A percentile compares a stretch with the other conserved stretches of the same genome.
Evolutionary conservation across 2,329 filamentous ascomycete species (phyloP).

Genomic region (Aureobasidium sp.): DNA sequence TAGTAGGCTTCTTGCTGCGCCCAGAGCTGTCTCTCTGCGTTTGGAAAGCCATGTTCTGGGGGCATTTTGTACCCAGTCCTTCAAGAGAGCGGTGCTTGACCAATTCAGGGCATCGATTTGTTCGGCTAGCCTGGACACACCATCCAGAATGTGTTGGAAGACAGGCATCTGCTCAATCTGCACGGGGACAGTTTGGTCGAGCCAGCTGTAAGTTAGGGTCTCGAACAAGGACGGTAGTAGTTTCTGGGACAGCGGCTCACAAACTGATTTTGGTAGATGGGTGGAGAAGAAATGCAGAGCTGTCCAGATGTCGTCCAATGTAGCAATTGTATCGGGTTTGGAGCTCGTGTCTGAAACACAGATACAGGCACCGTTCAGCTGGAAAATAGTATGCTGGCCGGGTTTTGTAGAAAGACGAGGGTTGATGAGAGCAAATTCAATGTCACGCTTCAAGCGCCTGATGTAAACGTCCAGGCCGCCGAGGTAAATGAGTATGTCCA

Average conservation of each 20-base stretch:
- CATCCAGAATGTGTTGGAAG: slow-evolving; percentile 64
- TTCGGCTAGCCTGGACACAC: slow-evolving; percentile 56
- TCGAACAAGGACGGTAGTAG: slow-evolving; percentile 63
- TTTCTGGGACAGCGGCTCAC: slow-evolving; percentile 52
- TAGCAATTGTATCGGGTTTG: slow-evolving; percentile 17
- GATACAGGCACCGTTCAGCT: slow-evolving; percentile 22
- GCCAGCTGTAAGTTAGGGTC: slow-evolving; percentile 63
- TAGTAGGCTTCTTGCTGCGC: slow-evolving; percentile 62
- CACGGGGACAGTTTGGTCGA: slow-evolving; percentile 67
- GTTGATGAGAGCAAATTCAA: slow-evolving; percentile 24
- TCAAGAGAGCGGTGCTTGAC: slow-evolving; percentile 50
- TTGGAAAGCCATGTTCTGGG: slow-evolving; percentile 80
- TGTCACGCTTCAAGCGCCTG: slow-evolving; percentile 20
- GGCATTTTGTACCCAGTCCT: slow-evolving; percentile 72
- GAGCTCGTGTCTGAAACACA: slow-evolving; percentile 16
- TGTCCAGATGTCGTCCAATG: slow-evolving; percentile 36
- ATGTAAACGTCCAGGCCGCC: slow-evolving; percentile 19
- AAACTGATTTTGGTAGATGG: slow-evolving; percentile 42
- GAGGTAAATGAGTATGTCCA: slow-evolving; percentile 18
- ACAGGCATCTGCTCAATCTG: slow-evolving; percentile 60
- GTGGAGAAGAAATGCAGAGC: slow-evolving; percentile 45
- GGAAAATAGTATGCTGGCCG: slow-evolving; percentile 17
- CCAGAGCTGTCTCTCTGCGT: slow-evolving; percentile 70
- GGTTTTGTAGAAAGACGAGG: slow-evolving; percentile 21
- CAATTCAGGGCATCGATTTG: slow-evolving; percentile 56